A percentile compares a stretch with the other conserved stretches of the same genome.
phyloP scores from a whole-genome alignment of 768 basidiomycete species.

The Lanmaoa pseudosensibilis region DNA sequence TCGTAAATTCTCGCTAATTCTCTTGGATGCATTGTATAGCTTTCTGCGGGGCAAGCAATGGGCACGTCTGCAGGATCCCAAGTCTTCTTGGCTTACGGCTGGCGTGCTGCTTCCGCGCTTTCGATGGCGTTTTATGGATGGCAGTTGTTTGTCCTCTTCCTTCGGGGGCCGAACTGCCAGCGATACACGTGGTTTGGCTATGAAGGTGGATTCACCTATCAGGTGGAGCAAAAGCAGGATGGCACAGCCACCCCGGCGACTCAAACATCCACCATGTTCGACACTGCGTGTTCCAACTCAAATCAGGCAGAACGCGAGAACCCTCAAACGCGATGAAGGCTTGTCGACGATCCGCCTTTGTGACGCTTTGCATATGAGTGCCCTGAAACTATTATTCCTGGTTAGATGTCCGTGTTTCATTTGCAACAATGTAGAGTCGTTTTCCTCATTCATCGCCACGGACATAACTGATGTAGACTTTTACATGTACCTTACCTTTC shows the following conservation, averaged over 20 bases:
- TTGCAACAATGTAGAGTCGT: not conserved
- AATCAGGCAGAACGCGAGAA: not conserved
- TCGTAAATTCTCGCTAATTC: not conserved
- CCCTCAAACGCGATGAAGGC: not conserved
- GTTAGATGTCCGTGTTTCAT: not conserved
- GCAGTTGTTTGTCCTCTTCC: conserved; percentile 35
- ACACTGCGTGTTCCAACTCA: not conserved
- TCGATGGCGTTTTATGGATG: conserved; percentile 38
- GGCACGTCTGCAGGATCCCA: conserved; percentile 42
- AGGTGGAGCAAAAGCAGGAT: conserved; percentile 1
- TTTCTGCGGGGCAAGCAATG: conserved; percentile 40
- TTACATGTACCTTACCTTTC: not conserved
- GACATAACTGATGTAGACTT: not conserved
- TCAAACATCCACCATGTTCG: conserved; percentile 4
- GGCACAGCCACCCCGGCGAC: not conserved
- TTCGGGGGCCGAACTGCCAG: conserved; percentile 38
- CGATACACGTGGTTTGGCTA: conserved; percentile 57
- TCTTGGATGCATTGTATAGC: conserved; percentile 1
- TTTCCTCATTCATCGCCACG: not conserved
- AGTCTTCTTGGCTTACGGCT: conserved; percentile 42
- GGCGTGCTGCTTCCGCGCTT: conserved; percentile 33
- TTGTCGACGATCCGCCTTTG: not conserved
- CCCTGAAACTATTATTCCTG: not conserved
- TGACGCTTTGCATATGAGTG: not conserved
- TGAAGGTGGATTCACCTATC: conserved; percentile 47